Base-by-base conservation (phyloP, 1,284 basidiomycete species). In the Ganoderma sinense region DNA sequence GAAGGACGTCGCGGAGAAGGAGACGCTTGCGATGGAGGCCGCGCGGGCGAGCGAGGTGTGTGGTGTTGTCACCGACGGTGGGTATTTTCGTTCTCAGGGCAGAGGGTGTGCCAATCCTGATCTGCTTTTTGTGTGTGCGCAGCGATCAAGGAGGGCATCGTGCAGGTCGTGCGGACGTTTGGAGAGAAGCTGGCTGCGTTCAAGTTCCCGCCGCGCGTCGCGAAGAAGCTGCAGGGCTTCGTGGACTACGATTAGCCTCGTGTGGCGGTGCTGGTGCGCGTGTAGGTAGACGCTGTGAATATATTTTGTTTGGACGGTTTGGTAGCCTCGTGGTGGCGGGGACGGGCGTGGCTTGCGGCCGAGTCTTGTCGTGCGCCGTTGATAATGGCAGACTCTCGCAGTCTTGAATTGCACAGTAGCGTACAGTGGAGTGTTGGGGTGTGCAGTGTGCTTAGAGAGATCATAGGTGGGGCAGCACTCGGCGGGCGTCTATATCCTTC, bases 131-230 rank as follows among this genome's bases (percentile, higher is more conserved):
- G 2, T 11, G 63, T 70, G n/a, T n/a, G 14, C 23, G 7, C 73
- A 95, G 94, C 88, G 1, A 74, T 95, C 74, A 91, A 91, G 75
- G 87, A 88, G 58, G 91, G 91, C 2, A 81, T 95, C 7, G 86
- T 86, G 41, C 84, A 87, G 58, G 89, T 96, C 59, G 85, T 90
- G 62, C 83, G 87, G 73, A 94, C 91, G 48, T 96, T 96, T 79
- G 91, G 91, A 1, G 87, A 90, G 69, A 93, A 90, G 76, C 81
- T 96, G 63, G 79, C 84, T 4, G 93, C 93, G 20, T 95, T 94
- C 84, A 92, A 87, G 77, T 93, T 96, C 76, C 90, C 94, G 4
- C 88, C 90, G 11, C 80, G 83, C 69, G 88, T 85, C 20, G 91
- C 91, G 8, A 83, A 80, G 70, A 90, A 90, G 80, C 76, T 95